Base-by-base conservation (phyloP, 2,329 filamentous ascomycete species). In the Cladosporium halotolerans region DNA sequence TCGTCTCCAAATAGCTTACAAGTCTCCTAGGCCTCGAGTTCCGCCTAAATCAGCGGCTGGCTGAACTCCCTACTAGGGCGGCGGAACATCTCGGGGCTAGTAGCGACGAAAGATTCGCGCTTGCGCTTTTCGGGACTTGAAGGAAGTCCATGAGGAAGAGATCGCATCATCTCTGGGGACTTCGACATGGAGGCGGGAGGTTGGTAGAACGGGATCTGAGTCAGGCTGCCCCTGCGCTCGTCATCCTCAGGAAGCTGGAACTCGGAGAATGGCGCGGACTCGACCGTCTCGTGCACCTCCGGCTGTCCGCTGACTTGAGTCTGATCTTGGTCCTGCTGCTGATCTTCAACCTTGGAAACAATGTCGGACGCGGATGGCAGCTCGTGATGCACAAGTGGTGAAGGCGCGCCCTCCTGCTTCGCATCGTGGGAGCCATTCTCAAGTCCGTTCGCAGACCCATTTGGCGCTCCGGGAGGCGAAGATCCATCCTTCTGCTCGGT, bases 151-250 rank as follows among this genome's bases (percentile, higher is more conserved):
- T 44, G 45, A 31, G 62, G 61, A 34, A 60, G 55, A 9, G 59
- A 57, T 33, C 60, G 62, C 16, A 51, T 46, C 51, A 60, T 52
- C 45, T 67, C 65, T 2, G 65, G 65, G 23, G 64, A 66, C 33
- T 57, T 57, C 2, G 63, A 66, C 31, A 62, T 46, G 10, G 62
- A 59, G 13, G 58, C 58, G 10, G 64, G 65, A 8, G 64, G 65
- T 33, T 60, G 56, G 39, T 62, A 68, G 19, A 67, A 58, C 9
- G 65, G 64, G 45, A 32, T 49, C 33, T 42, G 41, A 39, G 14
- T 41, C 6, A 53, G 32, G 34, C 50, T 53, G 9, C 14, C n/a
- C 18, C 44, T 46, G 16, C 34, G 43, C 10, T 46, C 34, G 36
- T 53, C 46, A 36, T 43, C 14, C 13, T 53, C 47, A 18, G 39